Conservation (phyloP, 768 basidiomycete genomes). For the Lentinula sp. region DNA sequence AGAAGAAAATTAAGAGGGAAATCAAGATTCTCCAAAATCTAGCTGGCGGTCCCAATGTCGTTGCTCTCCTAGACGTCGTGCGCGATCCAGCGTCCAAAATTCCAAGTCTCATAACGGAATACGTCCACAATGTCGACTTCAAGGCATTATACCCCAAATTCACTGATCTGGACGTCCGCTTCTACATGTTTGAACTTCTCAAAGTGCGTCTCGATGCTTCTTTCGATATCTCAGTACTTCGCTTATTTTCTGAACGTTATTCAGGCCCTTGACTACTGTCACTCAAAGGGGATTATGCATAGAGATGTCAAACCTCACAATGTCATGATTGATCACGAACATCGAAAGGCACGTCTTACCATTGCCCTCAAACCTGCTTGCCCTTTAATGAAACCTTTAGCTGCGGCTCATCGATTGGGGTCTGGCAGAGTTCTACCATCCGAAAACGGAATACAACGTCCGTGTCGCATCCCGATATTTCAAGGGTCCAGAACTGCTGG, state of each 20-base stretch:
- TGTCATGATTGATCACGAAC: slow-evolving; percentile 99
- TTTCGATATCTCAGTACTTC: background rate
- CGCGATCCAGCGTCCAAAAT: slow-evolving; percentile 95
- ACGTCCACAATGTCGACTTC: slow-evolving; percentile 97
- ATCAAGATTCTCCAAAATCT: slow-evolving; percentile 98
- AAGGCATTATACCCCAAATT: slow-evolving; percentile 95
- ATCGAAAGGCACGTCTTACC: slow-evolving; percentile 64
- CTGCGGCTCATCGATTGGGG: slow-evolving; percentile 98
- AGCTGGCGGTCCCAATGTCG: slow-evolving; percentile 92
- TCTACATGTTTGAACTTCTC: slow-evolving; percentile 93
- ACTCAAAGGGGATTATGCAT: slow-evolving; percentile 99
- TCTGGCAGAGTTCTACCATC: slow-evolving; percentile 97
- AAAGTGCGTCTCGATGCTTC: slow-evolving; percentile 47
- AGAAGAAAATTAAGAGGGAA: slow-evolving; percentile 99
- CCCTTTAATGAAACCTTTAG: slow-evolving; percentile 32
- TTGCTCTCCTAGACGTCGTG: slow-evolving; percentile 90
- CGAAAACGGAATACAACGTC: slow-evolving; percentile 96
- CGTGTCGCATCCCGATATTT: slow-evolving; percentile 97
- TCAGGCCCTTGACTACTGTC: slow-evolving; percentile 93
- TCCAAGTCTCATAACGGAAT: slow-evolving; percentile 95
- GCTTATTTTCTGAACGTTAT: slow-evolving; percentile 13
- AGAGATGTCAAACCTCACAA: slow-evolving; percentile 98
- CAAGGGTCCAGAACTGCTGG: slow-evolving; percentile 94
- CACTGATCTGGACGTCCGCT: slow-evolving; percentile 92
- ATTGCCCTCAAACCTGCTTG: slow-evolving; percentile 2